Evolutionary conservation across 305 asterid genomes (phyloP).

Genomic region (Striga hermonthica): DNA sequence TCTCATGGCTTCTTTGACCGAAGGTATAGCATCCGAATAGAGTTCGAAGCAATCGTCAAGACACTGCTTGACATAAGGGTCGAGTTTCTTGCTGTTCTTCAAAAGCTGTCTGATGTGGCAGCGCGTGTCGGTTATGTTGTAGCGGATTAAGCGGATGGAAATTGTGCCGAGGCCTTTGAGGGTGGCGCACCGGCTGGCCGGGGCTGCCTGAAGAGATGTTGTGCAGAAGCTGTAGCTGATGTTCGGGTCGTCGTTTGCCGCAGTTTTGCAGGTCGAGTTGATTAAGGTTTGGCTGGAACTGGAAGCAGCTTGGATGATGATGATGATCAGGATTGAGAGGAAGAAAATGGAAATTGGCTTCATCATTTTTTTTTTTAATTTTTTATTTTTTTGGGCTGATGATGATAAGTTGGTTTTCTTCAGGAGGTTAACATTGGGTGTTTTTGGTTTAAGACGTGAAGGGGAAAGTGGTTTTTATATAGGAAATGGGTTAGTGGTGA

Average conservation of each 20-base stretch:
- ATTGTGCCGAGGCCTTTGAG: conserved; percentile 50
- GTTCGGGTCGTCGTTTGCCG: conserved; percentile 49
- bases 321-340: conserved; percentile 28
- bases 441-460: neutral
- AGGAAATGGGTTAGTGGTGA: neutral
- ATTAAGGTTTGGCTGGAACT: conserved; percentile 40
- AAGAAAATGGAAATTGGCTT: conserved; percentile 27
- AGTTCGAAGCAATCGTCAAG: conserved; percentile 59
- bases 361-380: conserved; percentile 24
- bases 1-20: conserved; percentile 51
- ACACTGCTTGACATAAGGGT: conserved; percentile 38
- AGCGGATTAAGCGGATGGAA: conserved; percentile 48
- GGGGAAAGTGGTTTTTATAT: neutral
- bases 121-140: conserved; percentile 70
- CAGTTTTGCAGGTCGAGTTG: conserved; percentile 46
- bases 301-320: conserved; percentile 23
- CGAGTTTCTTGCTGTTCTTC: conserved; percentile 31
- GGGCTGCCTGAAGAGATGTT: conserved; percentile 68
- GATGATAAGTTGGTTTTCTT: neutral
- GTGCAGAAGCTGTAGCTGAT: conserved; percentile 57
- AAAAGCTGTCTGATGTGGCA: conserved; percentile 45
- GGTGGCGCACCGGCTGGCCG: conserved; percentile 64
- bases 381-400: neutral
- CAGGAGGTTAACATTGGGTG: neutral
- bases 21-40: conserved; percentile 48